Evolutionary conservation across 208 protist genomes (phyloP).

Genomic region (Leishmania braziliensis): DNA sequence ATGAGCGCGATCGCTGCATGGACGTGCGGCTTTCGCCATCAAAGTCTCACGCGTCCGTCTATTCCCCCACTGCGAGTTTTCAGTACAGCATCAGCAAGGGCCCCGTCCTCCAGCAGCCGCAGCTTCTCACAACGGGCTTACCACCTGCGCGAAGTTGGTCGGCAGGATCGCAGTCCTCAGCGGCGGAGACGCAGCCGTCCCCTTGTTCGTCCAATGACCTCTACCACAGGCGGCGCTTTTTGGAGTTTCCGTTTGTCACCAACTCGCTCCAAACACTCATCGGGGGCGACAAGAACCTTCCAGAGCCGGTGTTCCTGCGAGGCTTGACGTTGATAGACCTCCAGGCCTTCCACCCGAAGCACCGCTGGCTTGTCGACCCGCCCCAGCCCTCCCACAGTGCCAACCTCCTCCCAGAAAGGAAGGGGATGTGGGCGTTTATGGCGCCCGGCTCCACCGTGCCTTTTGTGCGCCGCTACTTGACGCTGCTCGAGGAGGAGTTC

Average conservation of each 20-base stretch:
- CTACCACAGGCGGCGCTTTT: slow-evolving; percentile 6
- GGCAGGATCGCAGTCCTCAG: not conserved
- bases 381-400: slow-evolving; percentile 1
- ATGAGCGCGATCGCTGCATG: not conserved
- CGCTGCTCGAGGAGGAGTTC: slow-evolving; percentile 22
- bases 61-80: not conserved
- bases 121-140: not conserved
- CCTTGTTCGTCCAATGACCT: not conserved
- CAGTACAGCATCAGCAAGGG: not conserved
- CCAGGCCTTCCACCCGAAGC: slow-evolving; percentile 29
- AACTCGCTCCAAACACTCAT: slow-evolving; percentile 27
- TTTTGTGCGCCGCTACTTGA: slow-evolving; percentile 29
- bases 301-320: slow-evolving; percentile 6
- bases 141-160: not conserved
- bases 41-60: not conserved
- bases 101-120: not conserved
- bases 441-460: slow-evolving; percentile 14
- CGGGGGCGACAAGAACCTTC: not conserved
- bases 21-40: too few species aligned
- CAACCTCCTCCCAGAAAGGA: not conserved
- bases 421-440: slow-evolving; percentile 15
- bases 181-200: not conserved
- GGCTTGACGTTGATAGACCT: slow-evolving; percentile 21
- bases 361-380: slow-evolving; percentile 28
- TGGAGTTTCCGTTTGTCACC: slow-evolving; percentile 31